Base-by-base conservation (phyloP, 495 filamentous ascomycete genomes). In the Neurospora hispaniola region DNA sequence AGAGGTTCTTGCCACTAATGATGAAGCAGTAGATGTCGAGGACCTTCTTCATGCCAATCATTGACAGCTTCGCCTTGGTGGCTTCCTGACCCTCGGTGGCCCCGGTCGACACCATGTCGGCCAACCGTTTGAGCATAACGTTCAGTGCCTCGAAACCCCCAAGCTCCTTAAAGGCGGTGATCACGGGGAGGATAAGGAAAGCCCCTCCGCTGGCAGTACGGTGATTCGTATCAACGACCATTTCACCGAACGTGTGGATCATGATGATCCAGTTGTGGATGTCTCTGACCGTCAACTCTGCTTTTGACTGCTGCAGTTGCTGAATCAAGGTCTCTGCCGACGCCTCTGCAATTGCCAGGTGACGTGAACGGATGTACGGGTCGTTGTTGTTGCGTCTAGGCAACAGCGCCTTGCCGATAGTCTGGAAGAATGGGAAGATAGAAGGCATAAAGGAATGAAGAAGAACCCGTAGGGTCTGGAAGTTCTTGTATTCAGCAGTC, bases 181-280 rank as follows among this genome's bases (percentile, higher is more conserved):
- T 80, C 41, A 97, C 90, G 18, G 94, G 86, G 9, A 92, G 92
- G 62, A 97, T 87, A 40, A 92, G 88, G 74, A 92, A 89, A 4
- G 87, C 80, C n/a, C 80, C 82, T 5, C 85, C 82, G 4, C 89
- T 90, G 23, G 92, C 91, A 68, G 83, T 78, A 16, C 83, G 81
- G 62, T 85, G 84, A 43, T 73, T 71, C 20, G 79, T 76, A 46
- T 97, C 94, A 73, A 94, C 88, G 68, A 97, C 83, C 77, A 97
- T 85, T 74, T 93, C 91, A 42, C 90, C 90, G 46, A 96, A 82
- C 0, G 91, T 90, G 68, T 90, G 90, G 16, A 97, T 81, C 78
- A 93, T 91, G 40, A 93, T 88, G 71, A 93, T 91, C 85, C 91
- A 93, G 78, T 96, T 95, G 2, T 90, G 88, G 76, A 93, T 91